phyloP scores from a whole-genome alignment of 805 yeast genomes.

The Myxozyma sirexii region DNA sequence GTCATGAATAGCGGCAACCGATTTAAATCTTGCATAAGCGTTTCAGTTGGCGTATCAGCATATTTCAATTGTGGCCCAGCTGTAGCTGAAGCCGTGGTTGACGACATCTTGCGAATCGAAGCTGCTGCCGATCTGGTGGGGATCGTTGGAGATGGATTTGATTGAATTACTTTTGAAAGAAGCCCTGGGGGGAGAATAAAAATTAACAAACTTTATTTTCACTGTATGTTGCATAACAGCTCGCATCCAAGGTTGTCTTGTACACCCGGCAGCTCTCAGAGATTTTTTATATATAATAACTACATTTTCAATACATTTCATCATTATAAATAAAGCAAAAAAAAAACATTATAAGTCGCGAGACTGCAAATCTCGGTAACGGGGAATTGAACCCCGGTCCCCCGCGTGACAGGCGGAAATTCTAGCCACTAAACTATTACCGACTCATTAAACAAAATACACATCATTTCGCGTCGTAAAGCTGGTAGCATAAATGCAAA shows the following conservation, averaged over 20 bases:
- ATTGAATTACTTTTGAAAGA: no score
- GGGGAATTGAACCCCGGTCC: constrained; percentile 34
- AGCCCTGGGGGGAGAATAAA: no score
- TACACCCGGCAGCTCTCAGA: no score
- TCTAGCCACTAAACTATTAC: constrained; percentile 45
- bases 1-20: constrained; percentile 94
- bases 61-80: constrained; percentile 24
- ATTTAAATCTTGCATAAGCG: constrained; percentile 75
- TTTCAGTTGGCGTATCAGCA: constrained; percentile 59
- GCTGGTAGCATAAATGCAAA: no score
- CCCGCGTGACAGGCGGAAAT: constrained; percentile 43
- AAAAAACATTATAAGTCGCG: not conserved
- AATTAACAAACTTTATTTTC: no score
- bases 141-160: not conserved
- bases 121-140: not conserved
- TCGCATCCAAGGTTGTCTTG: no score
- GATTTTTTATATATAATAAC: no score
- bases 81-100: not conserved
- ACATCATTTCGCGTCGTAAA: no score
- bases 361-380: constrained; percentile 24
- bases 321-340: not conserved
- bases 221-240: no score
- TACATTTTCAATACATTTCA: no score
- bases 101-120: not conserved
- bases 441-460: constrained; percentile 27